Evolutionary conservation across 1,284 basidiomycete species (phyloP), one percentile per base, ranked within the genome.

Genomic region (Apiotrichum brassicae): DNA sequence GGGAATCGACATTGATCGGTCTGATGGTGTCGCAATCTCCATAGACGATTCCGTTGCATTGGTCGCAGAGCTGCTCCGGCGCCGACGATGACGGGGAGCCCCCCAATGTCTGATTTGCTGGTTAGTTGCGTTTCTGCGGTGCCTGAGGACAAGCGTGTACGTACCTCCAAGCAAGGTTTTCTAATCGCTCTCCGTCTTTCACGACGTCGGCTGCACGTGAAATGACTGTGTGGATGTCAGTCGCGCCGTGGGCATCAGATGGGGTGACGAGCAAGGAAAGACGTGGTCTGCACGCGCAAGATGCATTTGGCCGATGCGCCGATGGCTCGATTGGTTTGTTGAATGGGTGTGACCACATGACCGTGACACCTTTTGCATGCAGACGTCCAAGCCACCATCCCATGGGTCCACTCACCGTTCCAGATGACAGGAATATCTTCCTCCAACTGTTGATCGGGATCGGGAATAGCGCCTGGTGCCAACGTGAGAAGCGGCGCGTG

Each of bases 121-220:
- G 56, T 51, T 25, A 54, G 51, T 16, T 18, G 13, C 4, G 22
- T 14, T 6, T 14, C 16, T 20, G 11, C 42, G 20, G 13, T 18
- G 30, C 11, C 30, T 23, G n/a, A n/a, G n/a, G n/a, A n/a, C n/a
- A n/a, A n/a, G n/a, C n/a, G n/a, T n/a, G n/a, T 7, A 39, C 11
- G 26, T 35, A 70, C 64, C 66, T 50, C 69, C 69, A 71, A 5
- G 68, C 64, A 7, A 71, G 59, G 34, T 71, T 71, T 50, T 71
- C 69, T 23, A 71, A 50, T 12, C 69, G 51, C 34, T 66, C 57
- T 13, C 68, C 68, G 51, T 71, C 69, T 46, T 71, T 69, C 43
- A 71, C 69, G 3, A 71, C 55, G 45, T 71, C 69, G 42, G 66
- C 58, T 4, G 67, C 65, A 32, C 63, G 61, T 1, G 69, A 66